Base-by-base conservation (phyloP, 73 alveolate species). In the Blepharisma stoltei region DNA sequence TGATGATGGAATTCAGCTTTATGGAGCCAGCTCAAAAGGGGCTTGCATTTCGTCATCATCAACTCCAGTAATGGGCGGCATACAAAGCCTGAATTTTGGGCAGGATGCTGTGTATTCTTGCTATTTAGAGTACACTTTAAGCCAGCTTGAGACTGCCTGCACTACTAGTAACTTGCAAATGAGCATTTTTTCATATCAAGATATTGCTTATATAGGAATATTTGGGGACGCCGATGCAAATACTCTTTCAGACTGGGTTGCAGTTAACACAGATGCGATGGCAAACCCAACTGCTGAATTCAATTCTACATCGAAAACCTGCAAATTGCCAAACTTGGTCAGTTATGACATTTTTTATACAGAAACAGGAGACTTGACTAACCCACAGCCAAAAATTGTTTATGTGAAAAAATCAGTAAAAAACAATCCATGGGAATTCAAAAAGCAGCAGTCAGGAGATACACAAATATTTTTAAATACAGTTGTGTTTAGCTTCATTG, bases 361-460 rank as follows among this genome's bases (percentile, higher is more conserved):
- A 14, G 46, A 60, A 60, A 38, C 23, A 1, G 73, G 73, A 18
- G 46, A n/a, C 23, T 60, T 14, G 14, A 9, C 0, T 2, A 60
- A 60, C 73, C 73, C 73, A 14, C 73, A 60, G 23, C 46, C 14
- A n/a, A 60, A 60, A 25, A 60, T 60, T 1, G 46, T 60, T 1
- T 60, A 60, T 25, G 73, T 60, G 11, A 14, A 25, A 60, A 60
- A 60, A 25, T 60, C 38, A 9, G 14, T 20, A 14, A 60, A 60
- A 50, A 50, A 32, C 3, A 32, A 32, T 3, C 41, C 41, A 1
- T 32, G 41, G 41, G 41, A 32, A 32, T 32, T 32, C 41, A 32
- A 32, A 32, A 32, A 32, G 41, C 41, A 32, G 3, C 41, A 1
- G 41, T 32, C 41, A 32, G 3, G 5, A 32, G 41, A 32, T 3